These are phyloP conservation scores for Allium sativum DNA, from an alignment of 106 monocot species.

Conservation along the genomic window DNA sequence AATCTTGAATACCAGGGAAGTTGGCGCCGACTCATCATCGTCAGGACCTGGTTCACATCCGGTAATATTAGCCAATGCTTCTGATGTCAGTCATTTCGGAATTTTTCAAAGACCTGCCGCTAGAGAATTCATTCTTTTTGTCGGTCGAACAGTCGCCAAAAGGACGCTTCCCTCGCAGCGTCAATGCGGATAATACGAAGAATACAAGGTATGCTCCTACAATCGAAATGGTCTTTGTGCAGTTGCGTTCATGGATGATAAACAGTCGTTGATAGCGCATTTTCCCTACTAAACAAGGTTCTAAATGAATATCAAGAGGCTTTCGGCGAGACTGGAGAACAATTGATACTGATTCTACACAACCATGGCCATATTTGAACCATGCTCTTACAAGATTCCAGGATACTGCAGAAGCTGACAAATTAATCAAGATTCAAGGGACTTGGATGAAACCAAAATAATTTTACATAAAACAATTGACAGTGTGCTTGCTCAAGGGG, in stretches of 20 bases:
- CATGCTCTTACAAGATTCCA: slow-evolving; percentile 46
- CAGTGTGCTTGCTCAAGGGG: slow-evolving; percentile 34
- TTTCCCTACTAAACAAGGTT: slow-evolving; percentile 83
- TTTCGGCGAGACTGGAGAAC: slow-evolving; percentile 65
- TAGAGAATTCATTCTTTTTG: too few species aligned
- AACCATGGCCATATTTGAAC: slow-evolving; percentile 47
- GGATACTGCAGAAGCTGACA: slow-evolving; percentile 95
- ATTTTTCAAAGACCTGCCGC: too few species aligned
- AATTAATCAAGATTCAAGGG: slow-evolving; percentile 77
- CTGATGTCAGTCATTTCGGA: too few species aligned
- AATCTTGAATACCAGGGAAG: too few species aligned
- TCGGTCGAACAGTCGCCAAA: too few species aligned
- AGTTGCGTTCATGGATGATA: slow-evolving; percentile 81
- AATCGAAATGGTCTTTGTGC: slow-evolving; percentile 82
- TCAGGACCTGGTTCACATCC: too few species aligned
- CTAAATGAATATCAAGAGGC: slow-evolving; percentile 55
- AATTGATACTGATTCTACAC: slow-evolving; percentile 28
- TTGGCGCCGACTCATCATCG: too few species aligned
- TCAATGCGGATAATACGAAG: too few species aligned
- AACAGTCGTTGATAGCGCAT: slow-evolving; percentile 90
- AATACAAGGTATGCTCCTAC: slow-evolving; percentile 87
- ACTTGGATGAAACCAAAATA: slow-evolving; percentile 95
- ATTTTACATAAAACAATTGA: slow-evolving; percentile 65
- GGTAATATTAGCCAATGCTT: too few species aligned
- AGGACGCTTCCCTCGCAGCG: too few species aligned